Evolutionary conservation across 2,329 filamentous ascomycete genomes (phyloP).

Genomic region (Penicillium brevicompactum): DNA sequence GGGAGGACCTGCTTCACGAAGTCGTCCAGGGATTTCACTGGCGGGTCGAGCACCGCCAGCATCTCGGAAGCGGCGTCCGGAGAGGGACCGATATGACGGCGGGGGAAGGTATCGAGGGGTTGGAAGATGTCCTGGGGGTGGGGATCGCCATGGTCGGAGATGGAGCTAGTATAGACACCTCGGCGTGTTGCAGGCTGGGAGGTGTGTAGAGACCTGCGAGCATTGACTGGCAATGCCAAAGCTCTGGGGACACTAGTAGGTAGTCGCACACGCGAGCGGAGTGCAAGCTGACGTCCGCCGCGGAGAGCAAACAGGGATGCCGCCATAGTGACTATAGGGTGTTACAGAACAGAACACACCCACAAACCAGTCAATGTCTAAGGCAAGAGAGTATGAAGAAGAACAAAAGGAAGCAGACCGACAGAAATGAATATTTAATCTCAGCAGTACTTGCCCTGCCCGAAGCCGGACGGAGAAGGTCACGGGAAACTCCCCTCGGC

Average conservation of each 20-base stretch:
- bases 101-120: conserved; percentile 65
- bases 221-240: conserved; percentile 33
- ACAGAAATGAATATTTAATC: conserved; percentile 11
- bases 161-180: conserved; percentile 82
- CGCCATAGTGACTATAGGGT: conserved; percentile 31
- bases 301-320: conserved; percentile 39
- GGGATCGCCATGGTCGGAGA: conserved; percentile 73
- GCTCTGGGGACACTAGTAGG: conserved; percentile 16
- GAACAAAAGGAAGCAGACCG: not conserved
- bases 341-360: conserved; percentile 12
- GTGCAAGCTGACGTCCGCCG: conserved; percentile 37
- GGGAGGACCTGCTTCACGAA: conserved; percentile 87
- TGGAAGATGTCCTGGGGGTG: conserved; percentile 45
- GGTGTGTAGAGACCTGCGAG: conserved; percentile 32
- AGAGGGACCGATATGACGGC: conserved; percentile 85
- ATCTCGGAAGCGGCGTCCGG: conserved; percentile 71
- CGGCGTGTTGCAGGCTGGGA: conserved; percentile 31
- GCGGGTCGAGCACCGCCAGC: conserved; percentile 77
- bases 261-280: conserved; percentile 34
- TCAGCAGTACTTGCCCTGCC: conserved; percentile 1
- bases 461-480: conserved; percentile 8
- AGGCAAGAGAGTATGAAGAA: conserved; percentile 2
- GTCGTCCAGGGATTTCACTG: conserved; percentile 71
- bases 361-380: conserved; percentile 1
- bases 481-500: conserved; percentile 2